A percentile compares a stretch with the other conserved stretches of the same genome.
These are phyloP conservation scores for Mortierella sp. DNA, from an alignment of 371 early-diverging fungal species.

Conservation along the genomic window DNA sequence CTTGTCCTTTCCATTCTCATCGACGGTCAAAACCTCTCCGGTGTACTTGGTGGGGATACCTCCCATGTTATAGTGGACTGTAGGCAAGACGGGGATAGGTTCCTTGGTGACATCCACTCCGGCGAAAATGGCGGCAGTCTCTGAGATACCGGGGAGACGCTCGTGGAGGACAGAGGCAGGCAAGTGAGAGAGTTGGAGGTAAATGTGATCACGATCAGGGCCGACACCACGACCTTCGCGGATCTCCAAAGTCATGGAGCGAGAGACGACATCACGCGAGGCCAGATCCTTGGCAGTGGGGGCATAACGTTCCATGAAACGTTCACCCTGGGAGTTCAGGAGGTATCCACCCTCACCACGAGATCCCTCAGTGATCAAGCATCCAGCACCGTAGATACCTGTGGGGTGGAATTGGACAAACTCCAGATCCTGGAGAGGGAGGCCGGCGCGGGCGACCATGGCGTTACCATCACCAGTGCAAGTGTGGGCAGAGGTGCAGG, in stretches of 20 bases:
- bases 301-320: slow-evolving; percentile 99
- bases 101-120: slow-evolving; percentile 99
- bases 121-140: slow-evolving; percentile 97
- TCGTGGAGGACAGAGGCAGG: slow-evolving; percentile 92
- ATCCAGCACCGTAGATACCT: slow-evolving; percentile 98
- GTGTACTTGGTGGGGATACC: slow-evolving; percentile 98
- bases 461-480: slow-evolving; percentile 99
- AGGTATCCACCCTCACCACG: slow-evolving; percentile 98
- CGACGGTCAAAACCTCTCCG: slow-evolving; percentile 89
- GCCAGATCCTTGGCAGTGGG: slow-evolving; percentile 98
- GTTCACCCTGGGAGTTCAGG: slow-evolving; percentile 91
- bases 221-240: slow-evolving; percentile 98
- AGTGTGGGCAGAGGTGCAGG: slow-evolving; percentile 98
- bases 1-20: slow-evolving; percentile 79
- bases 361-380: slow-evolving; percentile 97
- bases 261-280: slow-evolving; percentile 97
- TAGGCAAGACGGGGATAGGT: slow-evolving; percentile 98
- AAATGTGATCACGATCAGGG: slow-evolving; percentile 95
- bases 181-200: slow-evolving; percentile 95
- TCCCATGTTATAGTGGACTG: slow-evolving; percentile 99
- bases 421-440: slow-evolving; percentile 95
- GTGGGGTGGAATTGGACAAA: slow-evolving; percentile 99
- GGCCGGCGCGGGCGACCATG: slow-evolving; percentile 91
- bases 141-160: slow-evolving; percentile 98
- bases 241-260: slow-evolving; percentile 98